phyloP scores from a whole-genome alignment of 768 basidiomycete species.

The Kwoniella sp. region DNA sequence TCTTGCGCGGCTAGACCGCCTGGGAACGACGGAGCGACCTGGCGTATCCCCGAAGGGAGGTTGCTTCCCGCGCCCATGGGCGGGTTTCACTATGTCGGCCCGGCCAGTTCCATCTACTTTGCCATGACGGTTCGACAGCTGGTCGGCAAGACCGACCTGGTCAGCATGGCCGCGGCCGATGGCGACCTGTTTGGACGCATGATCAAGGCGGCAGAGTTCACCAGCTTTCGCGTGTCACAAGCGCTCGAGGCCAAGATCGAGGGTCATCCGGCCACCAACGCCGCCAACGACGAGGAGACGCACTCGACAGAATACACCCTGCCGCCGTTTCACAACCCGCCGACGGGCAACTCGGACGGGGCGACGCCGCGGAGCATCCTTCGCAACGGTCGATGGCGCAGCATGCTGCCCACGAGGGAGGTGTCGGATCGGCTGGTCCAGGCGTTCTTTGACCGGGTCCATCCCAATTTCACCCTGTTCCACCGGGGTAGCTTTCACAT shows the following conservation, averaged over 20 bases:
- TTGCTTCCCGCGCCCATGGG: constrained; percentile 16
- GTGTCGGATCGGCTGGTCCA: constrained; percentile 6
- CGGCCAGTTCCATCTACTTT: constrained; percentile 11
- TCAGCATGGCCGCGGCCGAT: constrained; percentile 3
- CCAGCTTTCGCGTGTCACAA: constrained; percentile 3
- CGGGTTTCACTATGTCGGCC: constrained; percentile 20
- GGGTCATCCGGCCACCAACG: constrained; percentile 13
- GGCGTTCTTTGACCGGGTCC: constrained; percentile 14
- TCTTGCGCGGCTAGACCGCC: no score
- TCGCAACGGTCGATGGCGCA: neutral
- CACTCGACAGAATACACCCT: no score
- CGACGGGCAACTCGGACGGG: no score
- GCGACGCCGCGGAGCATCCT: neutral
- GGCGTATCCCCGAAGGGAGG: constrained; percentile 13
- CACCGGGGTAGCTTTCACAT: constrained; percentile 12
- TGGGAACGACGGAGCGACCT: no score
- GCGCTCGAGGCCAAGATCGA: constrained; percentile 15
- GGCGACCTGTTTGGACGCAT: constrained; percentile 1
- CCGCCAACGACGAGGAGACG: neutral
- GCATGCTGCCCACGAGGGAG: neutral
- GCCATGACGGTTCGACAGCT: constrained; percentile 7
- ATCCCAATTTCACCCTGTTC: constrained; percentile 14
- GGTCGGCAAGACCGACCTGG: constrained; percentile 1
- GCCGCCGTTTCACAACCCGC: no score
- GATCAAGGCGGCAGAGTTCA: constrained; percentile 14